Evolutionary conservation across 2,329 filamentous ascomycete species (phyloP).

Genomic region (Arthrobotrys entomopaga): DNA sequence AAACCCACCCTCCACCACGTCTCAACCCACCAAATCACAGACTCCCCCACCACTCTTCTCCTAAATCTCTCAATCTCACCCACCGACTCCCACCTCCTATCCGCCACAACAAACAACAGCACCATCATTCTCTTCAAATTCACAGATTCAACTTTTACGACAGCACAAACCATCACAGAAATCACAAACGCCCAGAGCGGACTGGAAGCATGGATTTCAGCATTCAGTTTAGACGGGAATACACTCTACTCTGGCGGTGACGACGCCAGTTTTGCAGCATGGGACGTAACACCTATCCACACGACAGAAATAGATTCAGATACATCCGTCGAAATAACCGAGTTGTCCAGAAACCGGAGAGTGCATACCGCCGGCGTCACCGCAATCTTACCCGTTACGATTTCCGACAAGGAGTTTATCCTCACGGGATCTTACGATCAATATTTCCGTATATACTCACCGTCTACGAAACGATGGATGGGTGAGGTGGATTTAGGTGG

Average conservation of each 20-base stretch:
- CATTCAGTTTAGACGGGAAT: conserved; percentile 31
- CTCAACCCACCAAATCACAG: conserved; percentile 33
- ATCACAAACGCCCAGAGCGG: conserved; percentile 21
- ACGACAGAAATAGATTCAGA: neutral
- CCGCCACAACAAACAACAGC: conserved; percentile 34
- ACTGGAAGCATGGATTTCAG: conserved; percentile 46
- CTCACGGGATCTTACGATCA: conserved; percentile 95
- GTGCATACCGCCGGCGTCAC: conserved; percentile 45
- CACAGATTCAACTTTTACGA: conserved; percentile 20
- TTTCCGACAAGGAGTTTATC: conserved; percentile 61
- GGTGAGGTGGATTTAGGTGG: conserved; percentile 75
- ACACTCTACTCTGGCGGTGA: conserved; percentile 48
- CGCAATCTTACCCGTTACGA: conserved; percentile 36
- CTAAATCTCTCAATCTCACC: conserved; percentile 34
- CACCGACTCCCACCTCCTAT: conserved; percentile 7
- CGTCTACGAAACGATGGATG: conserved; percentile 63
- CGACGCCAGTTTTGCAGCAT: conserved; percentile 42
- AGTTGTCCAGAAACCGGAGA: conserved; percentile 31
- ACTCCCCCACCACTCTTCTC: conserved; percentile 15
- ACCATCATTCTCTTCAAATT: conserved; percentile 32
- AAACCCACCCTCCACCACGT: conserved; percentile 10
- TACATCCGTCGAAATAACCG: neutral
- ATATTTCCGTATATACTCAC: conserved; percentile 73
- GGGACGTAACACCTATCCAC: conserved; percentile 13
- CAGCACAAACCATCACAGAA: conserved; percentile 9